Percentiles rank a stretch among this genome's conserved stretches.
Conservation (phyloP, 768 basidiomycete genomes). For the Agaricus bisporus region DNA sequence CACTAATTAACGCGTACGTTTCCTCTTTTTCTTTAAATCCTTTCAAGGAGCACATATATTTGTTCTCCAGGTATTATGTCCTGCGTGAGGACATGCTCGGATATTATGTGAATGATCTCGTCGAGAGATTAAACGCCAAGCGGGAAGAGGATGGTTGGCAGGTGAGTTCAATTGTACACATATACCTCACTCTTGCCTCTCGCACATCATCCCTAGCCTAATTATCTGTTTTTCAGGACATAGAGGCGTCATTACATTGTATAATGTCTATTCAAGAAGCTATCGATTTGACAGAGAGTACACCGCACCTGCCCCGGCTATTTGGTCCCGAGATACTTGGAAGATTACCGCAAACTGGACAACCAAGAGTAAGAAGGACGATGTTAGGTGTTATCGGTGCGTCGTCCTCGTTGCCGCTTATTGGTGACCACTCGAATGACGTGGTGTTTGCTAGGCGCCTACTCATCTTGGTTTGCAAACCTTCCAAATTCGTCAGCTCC, state of each 20-base stretch:
- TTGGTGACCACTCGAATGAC: too few relatives aligned
- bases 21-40: not conserved
- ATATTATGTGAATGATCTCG: conserved; percentile 59
- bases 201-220: too few relatives aligned
- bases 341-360: conserved; percentile 56
- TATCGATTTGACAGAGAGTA: conserved; percentile 43
- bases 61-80: conserved; percentile 66
- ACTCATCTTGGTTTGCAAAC: conserved; percentile 76
- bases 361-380: conserved; percentile 66
- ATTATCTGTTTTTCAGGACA: conserved; percentile 42
- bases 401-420: conserved; percentile 8
- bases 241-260: conserved; percentile 85
- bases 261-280: conserved; percentile 87
- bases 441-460: conserved; percentile 41
- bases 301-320: conserved; percentile 51
- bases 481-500: conserved; percentile 20
- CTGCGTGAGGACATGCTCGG: conserved; percentile 79
- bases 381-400: conserved; percentile 70
- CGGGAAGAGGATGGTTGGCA: conserved; percentile 62
- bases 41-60: not conserved
- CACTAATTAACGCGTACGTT: conserved; percentile 79
- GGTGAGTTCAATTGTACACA: conserved; percentile 32
- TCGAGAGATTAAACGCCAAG: conserved; percentile 41
- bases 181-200: not conserved
- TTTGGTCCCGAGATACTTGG: conserved; percentile 73